Evolutionary conservation across 148 eudicot genomes (phyloP), one percentile per base, ranked within the genome.

Genomic region (Amaranthus palmeri): DNA sequence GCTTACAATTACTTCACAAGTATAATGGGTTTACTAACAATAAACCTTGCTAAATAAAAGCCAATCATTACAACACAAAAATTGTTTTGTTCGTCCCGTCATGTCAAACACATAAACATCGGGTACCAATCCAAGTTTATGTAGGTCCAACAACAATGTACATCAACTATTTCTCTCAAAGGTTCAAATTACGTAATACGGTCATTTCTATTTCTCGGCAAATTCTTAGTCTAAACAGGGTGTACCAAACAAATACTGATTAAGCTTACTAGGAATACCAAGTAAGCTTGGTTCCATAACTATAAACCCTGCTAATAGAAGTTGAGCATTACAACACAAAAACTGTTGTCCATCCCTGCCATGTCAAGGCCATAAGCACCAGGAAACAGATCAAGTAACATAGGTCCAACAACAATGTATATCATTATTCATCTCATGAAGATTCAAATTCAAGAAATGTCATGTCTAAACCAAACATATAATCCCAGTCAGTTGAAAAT

Each of bases 401-500:
- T 25, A 25, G 36, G 36, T 25, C 36, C 36, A 25, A 25, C 36
- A 25, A 25, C 36, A 25, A 25, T 25, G 36, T 25, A 25, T 25
- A 25, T 42, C 65, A 61, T 4, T 17, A 61, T 65, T 46, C 40
- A 65, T 65, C 53, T 65, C 52, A 46, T 44, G 25, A 47, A 54
- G 59, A 14, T 62, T 50, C 56, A 9, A 40, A 67, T 4, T 52
- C 48, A 49, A 47, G 51, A 53, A 52, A 73, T 6, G 45, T 44
- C 70, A 9, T 25, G 72, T 67, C 67, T 66, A 74, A 58, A 74
- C 59, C 70, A 57, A 55, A 42, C 42, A 40, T 50, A 25, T 66
- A 49, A 65, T 66, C 74, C 72, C 15, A 63, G 69, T 61, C 76
- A 76, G 66, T 55, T 66, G 63, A 54, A 71, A 50, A 76, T 55